phyloP scores from a whole-genome alignment of 2,329 filamentous ascomycete species.

The Aplosporella prunicola region DNA sequence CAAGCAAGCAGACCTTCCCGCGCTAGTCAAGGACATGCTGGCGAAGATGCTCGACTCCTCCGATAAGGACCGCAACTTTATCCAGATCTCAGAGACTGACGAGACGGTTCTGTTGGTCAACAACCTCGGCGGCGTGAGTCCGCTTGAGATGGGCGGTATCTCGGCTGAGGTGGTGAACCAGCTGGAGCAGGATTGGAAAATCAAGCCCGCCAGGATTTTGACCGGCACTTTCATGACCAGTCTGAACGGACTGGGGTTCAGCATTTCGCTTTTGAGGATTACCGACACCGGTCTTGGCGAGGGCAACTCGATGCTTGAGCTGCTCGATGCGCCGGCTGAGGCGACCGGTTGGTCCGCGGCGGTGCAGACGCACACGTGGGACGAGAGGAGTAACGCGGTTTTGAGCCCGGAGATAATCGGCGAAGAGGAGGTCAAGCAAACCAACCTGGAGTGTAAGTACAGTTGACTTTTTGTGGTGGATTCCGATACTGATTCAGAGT shows the following conservation, averaged over 20 bases:
- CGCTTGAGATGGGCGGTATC: constrained; percentile 63
- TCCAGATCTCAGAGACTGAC: constrained; percentile 51
- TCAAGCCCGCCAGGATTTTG: constrained; percentile 53
- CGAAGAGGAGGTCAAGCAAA: constrained; percentile 39
- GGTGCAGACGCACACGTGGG: constrained; percentile 51
- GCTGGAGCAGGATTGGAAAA: constrained; percentile 47
- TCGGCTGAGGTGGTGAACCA: constrained; percentile 57
- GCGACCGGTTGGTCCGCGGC: constrained; percentile 58
- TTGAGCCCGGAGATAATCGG: constrained; percentile 34
- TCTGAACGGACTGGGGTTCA: constrained; percentile 63
- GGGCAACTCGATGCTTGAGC: constrained; percentile 54
- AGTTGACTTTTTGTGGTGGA: too few relatives aligned
- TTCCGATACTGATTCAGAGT: neutral
- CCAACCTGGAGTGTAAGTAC: constrained; percentile 43
- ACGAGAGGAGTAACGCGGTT: constrained; percentile 35
- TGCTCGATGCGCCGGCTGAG: constrained; percentile 59
- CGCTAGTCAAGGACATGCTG: constrained; percentile 50
- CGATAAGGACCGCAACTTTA: constrained; percentile 63
- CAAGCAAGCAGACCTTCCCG: constrained; percentile 32
- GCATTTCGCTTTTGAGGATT: constrained; percentile 55
- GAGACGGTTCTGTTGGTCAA: constrained; percentile 62
- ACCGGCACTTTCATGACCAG: constrained; percentile 64
- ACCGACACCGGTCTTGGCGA: constrained; percentile 49
- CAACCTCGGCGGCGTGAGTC: constrained; percentile 65
- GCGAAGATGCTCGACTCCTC: constrained; percentile 45